These are phyloP conservation scores for Rhizophora mangle DNA, from an alignment of 345 rosid species.

Conservation along the genomic window DNA sequence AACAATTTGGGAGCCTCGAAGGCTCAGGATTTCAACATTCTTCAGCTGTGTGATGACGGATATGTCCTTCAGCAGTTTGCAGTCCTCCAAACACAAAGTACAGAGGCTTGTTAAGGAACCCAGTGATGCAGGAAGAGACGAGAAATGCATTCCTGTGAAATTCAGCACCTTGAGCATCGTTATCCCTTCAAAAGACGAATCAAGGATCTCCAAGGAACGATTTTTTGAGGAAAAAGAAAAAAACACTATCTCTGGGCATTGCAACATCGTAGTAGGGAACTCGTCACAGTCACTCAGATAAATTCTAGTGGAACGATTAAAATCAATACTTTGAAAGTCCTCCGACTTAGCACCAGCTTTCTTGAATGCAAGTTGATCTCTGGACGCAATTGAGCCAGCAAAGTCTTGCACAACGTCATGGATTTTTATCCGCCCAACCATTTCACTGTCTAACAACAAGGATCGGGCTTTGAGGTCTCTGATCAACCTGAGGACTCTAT, in stretches of 20 bases:
- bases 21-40: too few relatives aligned
- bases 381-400: background rate
- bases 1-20: too few relatives aligned
- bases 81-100: too few relatives aligned
- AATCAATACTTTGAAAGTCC: background rate
- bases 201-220: background rate
- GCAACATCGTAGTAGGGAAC: background rate
- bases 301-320: background rate
- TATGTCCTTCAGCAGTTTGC: too few relatives aligned
- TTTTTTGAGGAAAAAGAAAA: fast-evolving
- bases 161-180: too few relatives aligned
- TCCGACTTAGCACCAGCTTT: too few relatives aligned
- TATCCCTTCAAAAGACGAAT: too few relatives aligned
- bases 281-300: background rate
- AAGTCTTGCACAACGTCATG: constrained; percentile 5
- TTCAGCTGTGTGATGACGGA: too few relatives aligned
- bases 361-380: background rate
- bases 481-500: background rate
- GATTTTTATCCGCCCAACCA: background rate
- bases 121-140: too few relatives aligned
- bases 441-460: background rate
- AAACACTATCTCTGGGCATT: constrained; percentile 16
- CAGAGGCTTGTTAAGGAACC: too few relatives aligned
- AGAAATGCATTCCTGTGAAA: too few relatives aligned
- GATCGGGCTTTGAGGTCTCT: background rate